phyloP scores from a whole-genome alignment of 257 asterid genomes.

The Haberlea rhodopensis region DNA sequence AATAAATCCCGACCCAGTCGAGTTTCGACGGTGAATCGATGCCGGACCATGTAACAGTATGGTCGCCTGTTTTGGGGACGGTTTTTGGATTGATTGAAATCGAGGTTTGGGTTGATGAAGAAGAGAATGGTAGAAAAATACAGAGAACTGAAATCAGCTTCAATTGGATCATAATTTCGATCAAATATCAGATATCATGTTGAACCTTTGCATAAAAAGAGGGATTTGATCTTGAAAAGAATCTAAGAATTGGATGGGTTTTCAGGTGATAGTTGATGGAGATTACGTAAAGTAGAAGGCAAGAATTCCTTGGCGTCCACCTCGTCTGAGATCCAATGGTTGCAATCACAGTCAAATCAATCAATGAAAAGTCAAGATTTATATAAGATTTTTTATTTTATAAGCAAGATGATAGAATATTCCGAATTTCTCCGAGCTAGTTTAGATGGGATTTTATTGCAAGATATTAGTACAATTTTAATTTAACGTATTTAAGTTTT shows the following conservation, averaged over 20 bases:
- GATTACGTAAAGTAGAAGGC: background rate
- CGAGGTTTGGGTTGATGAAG: background rate
- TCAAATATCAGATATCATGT: background rate
- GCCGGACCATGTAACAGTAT: conserved; percentile 45
- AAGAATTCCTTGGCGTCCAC: background rate
- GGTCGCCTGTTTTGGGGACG: background rate
- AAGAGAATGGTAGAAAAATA: background rate
- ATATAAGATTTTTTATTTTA: too few species aligned
- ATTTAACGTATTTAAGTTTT: too few species aligned
- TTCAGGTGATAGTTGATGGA: background rate
- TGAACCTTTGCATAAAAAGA: background rate
- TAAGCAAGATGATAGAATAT: background rate
- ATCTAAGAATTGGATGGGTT: background rate
- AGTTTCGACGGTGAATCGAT: conserved; percentile 59
- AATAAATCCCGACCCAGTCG: conserved; percentile 87
- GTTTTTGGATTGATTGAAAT: background rate
- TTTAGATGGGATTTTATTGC: too few species aligned
- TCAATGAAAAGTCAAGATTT: too few species aligned
- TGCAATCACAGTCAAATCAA: background rate
- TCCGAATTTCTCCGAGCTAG: too few species aligned
- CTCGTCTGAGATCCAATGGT: background rate
- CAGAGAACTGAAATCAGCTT: background rate
- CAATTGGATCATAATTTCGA: background rate
- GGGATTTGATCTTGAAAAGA: background rate
- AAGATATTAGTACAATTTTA: too few species aligned